Evolutionary conservation across 495 filamentous ascomycete species (phyloP).

Genomic region (Chaetomium tenue): DNA sequence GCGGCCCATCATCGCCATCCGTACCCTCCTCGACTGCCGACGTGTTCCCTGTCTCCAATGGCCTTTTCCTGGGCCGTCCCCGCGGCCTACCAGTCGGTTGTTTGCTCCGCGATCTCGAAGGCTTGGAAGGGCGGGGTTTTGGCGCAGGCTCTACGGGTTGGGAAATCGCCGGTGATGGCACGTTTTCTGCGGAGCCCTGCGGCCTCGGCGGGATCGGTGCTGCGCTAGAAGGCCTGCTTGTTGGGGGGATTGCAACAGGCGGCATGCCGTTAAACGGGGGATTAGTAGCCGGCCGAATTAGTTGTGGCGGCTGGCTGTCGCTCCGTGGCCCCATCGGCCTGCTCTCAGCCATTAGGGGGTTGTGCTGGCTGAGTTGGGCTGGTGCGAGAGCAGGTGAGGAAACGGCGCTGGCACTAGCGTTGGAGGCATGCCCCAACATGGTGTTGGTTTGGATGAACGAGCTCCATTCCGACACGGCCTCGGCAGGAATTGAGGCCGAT

Average conservation of each 20-base stretch:
- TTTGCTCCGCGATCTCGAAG: slow-evolving; percentile 44
- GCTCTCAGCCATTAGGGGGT: slow-evolving; percentile 16
- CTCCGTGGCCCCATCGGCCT: slow-evolving; percentile 26
- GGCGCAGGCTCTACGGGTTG: slow-evolving; percentile 21
- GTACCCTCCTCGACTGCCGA: slow-evolving; percentile 72
- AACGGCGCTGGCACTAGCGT: slow-evolving; percentile 27
- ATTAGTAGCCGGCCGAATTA: slow-evolving; percentile 29
- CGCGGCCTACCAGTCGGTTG: slow-evolving; percentile 46
- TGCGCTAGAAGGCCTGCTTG: slow-evolving; percentile 14
- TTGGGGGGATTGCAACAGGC: slow-evolving; percentile 11
- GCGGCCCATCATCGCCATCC: slow-evolving; percentile 60
- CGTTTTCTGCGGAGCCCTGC: slow-evolving; percentile 17
- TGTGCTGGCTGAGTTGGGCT: slow-evolving; percentile 27
- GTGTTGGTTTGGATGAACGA: slow-evolving; percentile 47
- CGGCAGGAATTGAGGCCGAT: slow-evolving; percentile 38
- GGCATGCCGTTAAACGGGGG: slow-evolving; percentile 22
- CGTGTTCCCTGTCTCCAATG: slow-evolving; percentile 49
- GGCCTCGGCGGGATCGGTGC: slow-evolving; percentile 17
- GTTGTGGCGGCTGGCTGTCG: slow-evolving; percentile 23
- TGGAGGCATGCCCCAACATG: slow-evolving; percentile 35
- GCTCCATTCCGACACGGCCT: slow-evolving; percentile 50
- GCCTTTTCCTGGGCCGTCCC: slow-evolving; percentile 50
- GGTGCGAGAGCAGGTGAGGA: slow-evolving; percentile 35
- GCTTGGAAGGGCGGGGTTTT: slow-evolving; percentile 31
- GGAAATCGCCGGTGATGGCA: slow-evolving; percentile 22